Evolutionary conservation across 129 eudicot species (phyloP), one percentile per base, ranked within the genome.

Genomic region (Cynara cardunculus): DNA sequence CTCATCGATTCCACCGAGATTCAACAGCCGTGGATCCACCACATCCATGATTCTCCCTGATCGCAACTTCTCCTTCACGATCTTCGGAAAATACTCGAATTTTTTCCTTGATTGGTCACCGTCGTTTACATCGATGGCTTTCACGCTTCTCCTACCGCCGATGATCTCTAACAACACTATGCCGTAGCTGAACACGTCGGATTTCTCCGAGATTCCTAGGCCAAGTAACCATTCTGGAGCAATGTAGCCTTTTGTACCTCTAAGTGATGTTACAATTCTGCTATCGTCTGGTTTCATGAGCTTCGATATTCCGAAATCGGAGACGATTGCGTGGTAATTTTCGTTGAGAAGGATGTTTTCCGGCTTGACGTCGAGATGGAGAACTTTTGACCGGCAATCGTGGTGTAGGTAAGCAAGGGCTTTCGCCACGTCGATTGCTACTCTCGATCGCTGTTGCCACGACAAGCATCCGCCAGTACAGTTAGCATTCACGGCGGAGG

Each of bases 181-280:
- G 11, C 98, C 98, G 25, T 41, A 94, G 61, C 97, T 90, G 44
- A 91, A 94, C 0, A 91, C 86, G 71, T 94, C 98, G 1, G 93
- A 86, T 59, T 94, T 94, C 73, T 87, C 97, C 0, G 97, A 88
- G n/a, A 90, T 78, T 5, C 97, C 97, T n/a, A 82, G 27, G 3
- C 86, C 91, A 35, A 91, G 67, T 11, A 89, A 35, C 98, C 97
- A 94, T 62, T 94, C 98, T 0, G 98, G 98, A 14, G 98, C 98
- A 4, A 94, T 74, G 85, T 94, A 94, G 10, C 98, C 98, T 59
- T 81, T 79, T 7, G 98, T 94, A 14, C 98, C 98, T 28, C 98
- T 74, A 12, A 89, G 24, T 1, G 72, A 78, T 1, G 97, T 76
- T 24, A 88, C 67, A 0, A 92, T 83, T 68, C 91, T 37, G 24